Percentiles rank a stretch among this genome's conserved stretches.
phyloP scores from a whole-genome alignment of 225 moss, liverwort and hornwort genomes.

The Antitrichia curtipendula region DNA sequence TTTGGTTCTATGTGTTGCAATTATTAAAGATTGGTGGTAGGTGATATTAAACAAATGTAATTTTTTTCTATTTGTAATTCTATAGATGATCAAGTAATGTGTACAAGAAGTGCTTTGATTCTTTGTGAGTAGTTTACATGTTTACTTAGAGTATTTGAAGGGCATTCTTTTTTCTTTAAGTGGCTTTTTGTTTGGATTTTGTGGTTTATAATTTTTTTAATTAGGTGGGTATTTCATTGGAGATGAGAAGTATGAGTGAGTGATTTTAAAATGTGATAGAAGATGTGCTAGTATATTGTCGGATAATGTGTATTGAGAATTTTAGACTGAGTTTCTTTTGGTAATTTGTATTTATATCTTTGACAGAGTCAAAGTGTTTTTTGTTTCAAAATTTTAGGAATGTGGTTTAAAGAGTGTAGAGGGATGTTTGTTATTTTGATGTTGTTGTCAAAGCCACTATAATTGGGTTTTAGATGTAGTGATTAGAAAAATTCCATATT shows the following conservation, averaged over 20 bases:
- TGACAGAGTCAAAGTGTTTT: rapidly evolving
- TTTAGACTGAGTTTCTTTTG: neutral
- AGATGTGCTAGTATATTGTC: neutral
- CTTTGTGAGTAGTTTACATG: rapidly evolving
- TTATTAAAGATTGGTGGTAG: neutral
- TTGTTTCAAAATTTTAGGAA: neutral
- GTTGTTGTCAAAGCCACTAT: neutral
- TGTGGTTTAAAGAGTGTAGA: neutral
- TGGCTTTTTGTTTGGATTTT: neutral
- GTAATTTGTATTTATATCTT: neutral
- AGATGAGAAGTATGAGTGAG: neutral
- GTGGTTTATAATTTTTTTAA: neutral
- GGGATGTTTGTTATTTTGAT: neutral
- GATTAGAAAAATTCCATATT: too few species aligned
- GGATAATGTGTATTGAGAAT: neutral
- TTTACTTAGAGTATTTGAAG: rapidly evolving
- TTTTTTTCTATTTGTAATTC: neutral
- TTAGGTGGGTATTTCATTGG: neutral
- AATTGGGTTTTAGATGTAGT: rapidly evolving
- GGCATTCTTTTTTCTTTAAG: too few species aligned
- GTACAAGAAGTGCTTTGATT: neutral
- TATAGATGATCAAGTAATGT: neutral
- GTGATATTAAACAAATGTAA: neutral
- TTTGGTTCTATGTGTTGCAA: neutral
- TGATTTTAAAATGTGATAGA: neutral